These are phyloP conservation scores for Solanum neorickii DNA, from an alignment of 257 asterid species.

Conservation along the genomic window DNA sequence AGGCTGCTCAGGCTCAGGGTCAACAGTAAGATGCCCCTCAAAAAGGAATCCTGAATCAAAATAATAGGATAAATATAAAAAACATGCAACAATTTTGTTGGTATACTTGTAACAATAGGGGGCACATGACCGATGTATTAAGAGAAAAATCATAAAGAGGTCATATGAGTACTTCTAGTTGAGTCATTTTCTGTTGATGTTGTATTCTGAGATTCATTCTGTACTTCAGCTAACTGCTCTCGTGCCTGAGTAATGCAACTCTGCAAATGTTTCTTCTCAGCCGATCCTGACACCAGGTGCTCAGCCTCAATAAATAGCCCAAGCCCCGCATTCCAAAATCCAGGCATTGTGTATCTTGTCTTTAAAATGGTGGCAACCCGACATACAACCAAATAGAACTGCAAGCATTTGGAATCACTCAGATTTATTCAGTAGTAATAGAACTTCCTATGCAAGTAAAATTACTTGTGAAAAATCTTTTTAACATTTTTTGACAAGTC, in stretches of 20 bases:
- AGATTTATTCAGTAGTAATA: neutral
- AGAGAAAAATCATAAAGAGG: neutral
- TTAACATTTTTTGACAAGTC: too few species aligned
- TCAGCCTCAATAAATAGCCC: slow-evolving; percentile 64
- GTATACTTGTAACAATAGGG: neutral
- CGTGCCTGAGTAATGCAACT: slow-evolving; percentile 57
- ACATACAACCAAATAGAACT: slow-evolving; percentile 65
- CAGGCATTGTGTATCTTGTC: slow-evolving; percentile 85
- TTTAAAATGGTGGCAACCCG: slow-evolving; percentile 83
- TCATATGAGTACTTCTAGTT: slow-evolving; percentile 39
- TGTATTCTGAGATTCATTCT: slow-evolving; percentile 31
- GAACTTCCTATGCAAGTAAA: neutral
- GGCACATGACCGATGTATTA: neutral
- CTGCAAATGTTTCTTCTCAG: slow-evolving; percentile 57
- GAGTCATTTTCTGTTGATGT: slow-evolving; percentile 21
- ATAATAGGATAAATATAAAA: neutral
- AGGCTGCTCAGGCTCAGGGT: slow-evolving; percentile 90
- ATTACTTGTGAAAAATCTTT: neutral
- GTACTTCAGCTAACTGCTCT: slow-evolving; percentile 49
- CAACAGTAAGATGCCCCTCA: slow-evolving; percentile 97
- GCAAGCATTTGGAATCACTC: slow-evolving; percentile 8
- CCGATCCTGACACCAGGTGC: slow-evolving; percentile 30
- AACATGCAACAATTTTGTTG: neutral
- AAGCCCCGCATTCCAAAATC: slow-evolving; percentile 88
- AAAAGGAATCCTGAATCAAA: slow-evolving; percentile 66